Percentiles rank a stretch among this genome's conserved stretches.
phyloP scores from a whole-genome alignment of 2,329 filamentous ascomycete genomes.

The Nothopassalora personata region DNA sequence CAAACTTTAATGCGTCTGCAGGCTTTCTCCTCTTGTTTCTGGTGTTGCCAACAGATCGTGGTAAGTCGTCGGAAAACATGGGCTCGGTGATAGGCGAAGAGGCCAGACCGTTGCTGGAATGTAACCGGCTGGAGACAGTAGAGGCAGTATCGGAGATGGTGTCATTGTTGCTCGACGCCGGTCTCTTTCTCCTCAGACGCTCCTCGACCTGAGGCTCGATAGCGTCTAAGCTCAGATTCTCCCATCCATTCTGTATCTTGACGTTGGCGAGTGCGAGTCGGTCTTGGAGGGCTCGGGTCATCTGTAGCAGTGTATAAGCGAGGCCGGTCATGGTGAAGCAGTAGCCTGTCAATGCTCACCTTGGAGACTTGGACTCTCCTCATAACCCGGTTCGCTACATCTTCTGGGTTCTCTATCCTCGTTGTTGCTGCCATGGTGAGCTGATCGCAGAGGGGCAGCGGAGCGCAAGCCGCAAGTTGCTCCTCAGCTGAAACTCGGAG shows the following conservation, averaged over 20 bases:
- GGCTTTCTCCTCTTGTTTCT: constrained; percentile 29
- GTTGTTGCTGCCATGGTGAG: constrained; percentile 26
- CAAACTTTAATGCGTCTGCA: constrained; percentile 16
- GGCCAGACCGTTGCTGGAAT: constrained; percentile 63
- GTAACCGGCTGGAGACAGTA: constrained; percentile 70
- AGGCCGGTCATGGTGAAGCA: not conserved
- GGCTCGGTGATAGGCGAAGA: constrained; percentile 80
- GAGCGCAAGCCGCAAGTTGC: constrained; percentile 5
- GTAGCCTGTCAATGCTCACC: constrained; percentile 23
- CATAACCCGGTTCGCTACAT: constrained; percentile 35
- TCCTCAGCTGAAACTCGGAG: constrained; percentile 3
- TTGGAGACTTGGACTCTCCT: constrained; percentile 37
- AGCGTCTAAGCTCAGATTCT: constrained; percentile 77
- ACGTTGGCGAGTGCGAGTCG: constrained; percentile 92
- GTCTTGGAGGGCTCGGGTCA: constrained; percentile 87
- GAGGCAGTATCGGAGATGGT: constrained; percentile 83
- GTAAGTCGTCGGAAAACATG: constrained; percentile 77
- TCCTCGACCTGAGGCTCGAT: constrained; percentile 82
- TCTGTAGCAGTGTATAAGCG: constrained; percentile 51
- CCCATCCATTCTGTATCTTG: constrained; percentile 94
- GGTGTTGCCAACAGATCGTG: constrained; percentile 60
- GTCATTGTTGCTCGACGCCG: constrained; percentile 58
- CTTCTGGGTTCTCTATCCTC: constrained; percentile 25
- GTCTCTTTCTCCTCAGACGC: constrained; percentile 68
- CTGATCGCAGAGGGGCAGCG: constrained; percentile 1